These are phyloP conservation scores for Lecanoromycetidae sp. DNA, from an alignment of 2,329 filamentous ascomycete genomes.

Conservation along the genomic window DNA sequence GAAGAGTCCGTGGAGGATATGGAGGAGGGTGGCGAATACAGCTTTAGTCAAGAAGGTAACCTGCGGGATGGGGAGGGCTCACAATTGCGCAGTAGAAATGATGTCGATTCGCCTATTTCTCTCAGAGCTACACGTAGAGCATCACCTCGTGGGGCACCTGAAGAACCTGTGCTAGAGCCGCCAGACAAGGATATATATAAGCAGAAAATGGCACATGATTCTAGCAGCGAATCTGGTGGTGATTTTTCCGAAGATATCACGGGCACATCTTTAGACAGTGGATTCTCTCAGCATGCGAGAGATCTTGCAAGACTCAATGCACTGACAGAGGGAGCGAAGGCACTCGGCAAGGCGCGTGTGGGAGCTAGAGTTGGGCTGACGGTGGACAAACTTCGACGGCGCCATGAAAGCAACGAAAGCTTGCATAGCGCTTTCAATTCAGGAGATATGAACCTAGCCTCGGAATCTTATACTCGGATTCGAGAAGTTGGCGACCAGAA, in stretches of 20 bases:
- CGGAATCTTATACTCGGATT: constrained; percentile 33
- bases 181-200: no score
- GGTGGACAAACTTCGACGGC: constrained; percentile 33
- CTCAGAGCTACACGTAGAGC: constrained; percentile 11
- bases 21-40: constrained; percentile 11
- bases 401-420: constrained; percentile 19
- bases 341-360: constrained; percentile 34
- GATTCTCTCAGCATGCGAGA: constrained; percentile 33
- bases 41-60: constrained; percentile 3
- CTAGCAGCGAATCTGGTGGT: constrained; percentile 10
- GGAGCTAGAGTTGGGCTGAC: constrained; percentile 30
- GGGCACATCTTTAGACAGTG: constrained; percentile 34
- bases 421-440: constrained; percentile 13
- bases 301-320: constrained; percentile 32
- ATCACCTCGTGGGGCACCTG: constrained; percentile 5
- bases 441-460: constrained; percentile 14
- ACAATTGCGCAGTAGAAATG: constrained; percentile 6
- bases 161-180: no score
- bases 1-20: constrained; percentile 15
- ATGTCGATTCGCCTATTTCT: constrained; percentile 13
- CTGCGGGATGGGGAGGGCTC: constrained; percentile 7
- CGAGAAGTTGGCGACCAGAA: constrained; percentile 39
- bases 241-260: constrained; percentile 30
- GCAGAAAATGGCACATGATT: constrained; percentile 9
- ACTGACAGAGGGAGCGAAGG: constrained; percentile 23